Percentiles rank a stretch among this genome's conserved stretches.
phyloP scores from a whole-genome alignment of 2,329 filamentous ascomycete genomes.

The Xylaria sp. region DNA sequence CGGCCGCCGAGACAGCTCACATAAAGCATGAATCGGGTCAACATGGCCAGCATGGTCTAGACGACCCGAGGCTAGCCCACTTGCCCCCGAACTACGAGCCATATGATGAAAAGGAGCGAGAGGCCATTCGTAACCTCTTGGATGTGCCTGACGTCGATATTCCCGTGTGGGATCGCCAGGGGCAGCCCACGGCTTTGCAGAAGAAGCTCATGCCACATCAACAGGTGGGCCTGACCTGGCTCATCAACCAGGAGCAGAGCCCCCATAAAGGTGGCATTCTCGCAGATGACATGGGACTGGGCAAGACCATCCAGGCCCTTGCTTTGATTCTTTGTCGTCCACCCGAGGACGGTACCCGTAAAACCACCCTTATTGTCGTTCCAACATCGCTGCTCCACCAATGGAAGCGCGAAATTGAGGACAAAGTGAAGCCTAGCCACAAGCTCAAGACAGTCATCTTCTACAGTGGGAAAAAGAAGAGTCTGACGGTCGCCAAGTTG shows the following conservation, averaged over 20 bases:
- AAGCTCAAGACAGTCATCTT: constrained; percentile 46
- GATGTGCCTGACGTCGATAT: constrained; percentile 36
- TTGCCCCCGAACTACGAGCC: constrained; percentile 3
- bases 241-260: constrained; percentile 47
- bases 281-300: constrained; percentile 49
- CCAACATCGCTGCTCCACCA: constrained; percentile 46
- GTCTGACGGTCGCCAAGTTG: constrained; percentile 56
- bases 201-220: constrained; percentile 46
- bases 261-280: constrained; percentile 46
- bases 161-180: constrained; percentile 33
- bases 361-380: constrained; percentile 48
- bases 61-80: background rate
- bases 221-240: constrained; percentile 47
- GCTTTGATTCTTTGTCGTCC: constrained; percentile 47
- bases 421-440: constrained; percentile 45
- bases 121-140: constrained; percentile 36
- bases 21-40: constrained; percentile 14
- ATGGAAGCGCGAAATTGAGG: constrained; percentile 47
- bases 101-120: constrained; percentile 23
- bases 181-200: constrained; percentile 28
- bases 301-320: constrained; percentile 49
- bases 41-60: background rate
- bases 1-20: background rate
- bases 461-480: constrained; percentile 41
- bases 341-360: constrained; percentile 39